Base-by-base conservation (phyloP, 169 alveolate species). In the Plasmodium knowlesi region DNA sequence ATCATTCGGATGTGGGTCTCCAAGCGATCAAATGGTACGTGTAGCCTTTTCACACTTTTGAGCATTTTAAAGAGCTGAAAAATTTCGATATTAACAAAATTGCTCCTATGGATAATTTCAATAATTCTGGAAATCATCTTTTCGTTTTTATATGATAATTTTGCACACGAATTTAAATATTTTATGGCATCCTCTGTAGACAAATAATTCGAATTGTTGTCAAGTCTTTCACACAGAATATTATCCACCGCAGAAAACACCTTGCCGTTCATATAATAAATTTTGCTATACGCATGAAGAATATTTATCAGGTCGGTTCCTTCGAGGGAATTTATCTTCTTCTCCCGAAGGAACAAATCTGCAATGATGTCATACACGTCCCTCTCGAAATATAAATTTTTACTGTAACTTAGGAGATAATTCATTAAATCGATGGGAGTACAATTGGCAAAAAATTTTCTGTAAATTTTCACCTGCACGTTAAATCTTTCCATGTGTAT, bases 241-340 rank as follows among this genome's bases (percentile, higher is more conserved):
- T 79, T 79, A 79, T 89, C 94, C 71, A 81, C 76, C 25, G 39
- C 71, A 41, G 37, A 22, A 89, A 89, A 89, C 19, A 89, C 46
- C 37, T 70, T 78, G 22, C 83, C 53, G 82, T 89, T 57, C 22
- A 89, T 30, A 72, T 89, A 89, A 89, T 89, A 89, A 41, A 89
- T 54, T 81, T 89, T 89, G 37, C 94, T 89, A 80, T 79, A 89
- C 19, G 94, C 94, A 79, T 89, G 90, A 43, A 89, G 28, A 32
- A 89, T 89, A 61, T 89, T 89, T n/a, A 89, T 37, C 72, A 89
- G 80, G 41, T 89, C 94, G 12, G 19, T n/a, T 22, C 83, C 61
- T 12, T 79, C 61, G 32, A 89, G 82, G 25, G 83, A 79, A 50
- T 79, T 41, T 25, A 89, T 67, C 34, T 89, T 89, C 32, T 34